phyloP scores from a whole-genome alignment of 1,284 basidiomycete genomes.

The Ceratobasidium sp. region DNA sequence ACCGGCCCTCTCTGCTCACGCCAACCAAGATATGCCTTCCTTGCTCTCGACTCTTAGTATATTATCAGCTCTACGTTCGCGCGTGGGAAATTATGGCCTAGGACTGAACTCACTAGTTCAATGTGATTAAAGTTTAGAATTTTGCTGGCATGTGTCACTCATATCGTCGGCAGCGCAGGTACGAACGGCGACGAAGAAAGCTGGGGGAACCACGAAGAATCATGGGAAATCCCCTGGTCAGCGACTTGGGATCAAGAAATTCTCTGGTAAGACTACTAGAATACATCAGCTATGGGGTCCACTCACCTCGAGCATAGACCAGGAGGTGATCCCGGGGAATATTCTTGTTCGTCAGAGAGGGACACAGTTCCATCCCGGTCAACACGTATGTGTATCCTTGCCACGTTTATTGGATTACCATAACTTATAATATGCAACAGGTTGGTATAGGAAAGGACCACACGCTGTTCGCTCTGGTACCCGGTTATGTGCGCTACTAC shows the following conservation, averaged over 20 bases:
- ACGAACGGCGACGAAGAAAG: slow-evolving; percentile 93
- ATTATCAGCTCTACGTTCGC: slow-evolving; percentile 9
- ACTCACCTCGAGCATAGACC: slow-evolving; percentile 65
- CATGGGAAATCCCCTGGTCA: slow-evolving; percentile 92
- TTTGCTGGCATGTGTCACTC: not conserved
- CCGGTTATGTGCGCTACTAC: slow-evolving; percentile 94
- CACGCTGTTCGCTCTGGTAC: slow-evolving; percentile 88
- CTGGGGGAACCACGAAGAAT: slow-evolving; percentile 92
- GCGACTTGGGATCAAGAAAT: slow-evolving; percentile 93
- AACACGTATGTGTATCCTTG: slow-evolving; percentile 73
- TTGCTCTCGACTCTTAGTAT: slow-evolving; percentile 22
- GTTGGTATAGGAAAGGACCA: slow-evolving; percentile 93
- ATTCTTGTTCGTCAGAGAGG: slow-evolving; percentile 95
- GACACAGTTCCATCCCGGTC: slow-evolving; percentile 89
- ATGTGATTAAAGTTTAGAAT: not conserved
- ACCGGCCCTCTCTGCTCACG: not conserved
- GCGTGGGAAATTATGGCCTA: too few relatives aligned
- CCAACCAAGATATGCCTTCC: slow-evolving; percentile 14
- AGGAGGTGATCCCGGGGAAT: slow-evolving; percentile 91
- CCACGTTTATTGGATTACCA: not conserved
- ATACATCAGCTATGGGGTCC: slow-evolving; percentile 48
- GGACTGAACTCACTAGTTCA: not conserved
- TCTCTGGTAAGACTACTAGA: slow-evolving; percentile 74
- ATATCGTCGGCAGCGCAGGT: slow-evolving; percentile 68
- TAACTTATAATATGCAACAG: slow-evolving; percentile 58